Evolutionary conservation across 305 asterid species (phyloP), one percentile per base, ranked within the genome.

Genomic region (Fraxinus paxiana): DNA sequence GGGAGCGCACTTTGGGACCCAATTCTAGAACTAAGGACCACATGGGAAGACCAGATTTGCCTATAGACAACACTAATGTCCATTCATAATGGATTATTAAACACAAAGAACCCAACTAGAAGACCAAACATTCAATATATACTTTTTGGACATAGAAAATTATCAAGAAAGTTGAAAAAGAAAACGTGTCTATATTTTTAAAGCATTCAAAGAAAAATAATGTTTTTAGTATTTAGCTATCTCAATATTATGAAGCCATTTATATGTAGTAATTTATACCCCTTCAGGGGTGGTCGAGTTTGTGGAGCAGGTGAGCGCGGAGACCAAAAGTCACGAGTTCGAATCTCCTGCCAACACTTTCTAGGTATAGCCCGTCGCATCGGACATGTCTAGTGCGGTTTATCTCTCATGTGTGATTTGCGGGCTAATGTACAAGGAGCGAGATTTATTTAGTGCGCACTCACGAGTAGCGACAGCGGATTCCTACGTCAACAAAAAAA

Each of bases 11-110:
- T 10, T 20, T 75, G 84, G 86, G 85, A 28, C 86, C 83, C 82
- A 69, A 30, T 75, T 86, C 87, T 86, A 81, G 88, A 86, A 86
- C 54, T 4, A 18, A 20, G 69, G 80, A 77, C 76, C 74, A 77
- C 77, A 73, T 59, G 81, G 5, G 73, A 67, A 26, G 37, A 69
- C 43, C 74, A 69, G 5, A 28, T 30, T 30, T 30, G 31, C 18
- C 4, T 12, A 12, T 0, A 20, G 7, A 65, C 71, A 24, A 24
- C 35, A 10, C 71, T 61, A 3, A 13, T 9, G 73, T 65, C 73
- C 13, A 65, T 65, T 26, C 33, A 3, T 65, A 4, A 3, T 30
- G 13, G 7, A 26, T 30, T 69, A 15, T 30, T 31, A 10, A 28
- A 26, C 38, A 28, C 18, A 2, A 0, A 67, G 20, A 28, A 5